A percentile compares a stretch with the other conserved stretches of the same genome.
phyloP scores from a whole-genome alignment of 306 rosid genomes.

The Ormosia semicastrata region DNA sequence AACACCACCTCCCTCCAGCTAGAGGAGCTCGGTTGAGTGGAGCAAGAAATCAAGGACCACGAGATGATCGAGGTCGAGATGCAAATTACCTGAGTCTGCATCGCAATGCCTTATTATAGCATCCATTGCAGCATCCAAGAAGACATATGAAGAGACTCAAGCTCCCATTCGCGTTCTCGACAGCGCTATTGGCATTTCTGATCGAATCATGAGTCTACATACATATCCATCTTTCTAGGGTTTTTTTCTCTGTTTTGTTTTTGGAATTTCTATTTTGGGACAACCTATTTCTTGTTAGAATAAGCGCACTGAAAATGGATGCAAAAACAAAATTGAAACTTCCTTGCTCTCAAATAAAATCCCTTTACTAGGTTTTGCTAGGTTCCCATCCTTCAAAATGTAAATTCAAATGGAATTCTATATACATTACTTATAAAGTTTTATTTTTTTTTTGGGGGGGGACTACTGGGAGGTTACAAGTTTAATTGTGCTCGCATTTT shows the following conservation, averaged over 20 bases:
- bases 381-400: not conserved
- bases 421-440: not conserved
- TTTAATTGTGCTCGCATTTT: too few species aligned
- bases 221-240: conserved; percentile 20
- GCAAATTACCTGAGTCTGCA: too few species aligned
- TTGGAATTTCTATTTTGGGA: not conserved
- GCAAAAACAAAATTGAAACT: not conserved
- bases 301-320: not conserved
- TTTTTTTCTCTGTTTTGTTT: not conserved
- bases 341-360: not conserved
- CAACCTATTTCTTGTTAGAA: not conserved
- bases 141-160: conserved; percentile 88
- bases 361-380: not conserved
- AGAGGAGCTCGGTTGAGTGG: too few species aligned
- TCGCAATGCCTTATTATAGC: too few species aligned
- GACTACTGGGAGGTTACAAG: not conserved
- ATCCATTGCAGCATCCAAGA: conserved; percentile 88
- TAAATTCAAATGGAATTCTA: not conserved
- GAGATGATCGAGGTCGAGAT: too few species aligned
- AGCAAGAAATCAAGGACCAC: too few species aligned
- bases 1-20: too few species aligned
- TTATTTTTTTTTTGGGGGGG: not conserved
- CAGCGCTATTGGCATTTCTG: conserved; percentile 74
- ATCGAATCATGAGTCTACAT: conserved; percentile 74
- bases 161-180: conserved; percentile 96